Percentiles rank a stretch among this genome's conserved stretches.
Evolutionary conservation across 306 rosid species (phyloP).

Genomic region (Trichosanthes truncata): DNA sequence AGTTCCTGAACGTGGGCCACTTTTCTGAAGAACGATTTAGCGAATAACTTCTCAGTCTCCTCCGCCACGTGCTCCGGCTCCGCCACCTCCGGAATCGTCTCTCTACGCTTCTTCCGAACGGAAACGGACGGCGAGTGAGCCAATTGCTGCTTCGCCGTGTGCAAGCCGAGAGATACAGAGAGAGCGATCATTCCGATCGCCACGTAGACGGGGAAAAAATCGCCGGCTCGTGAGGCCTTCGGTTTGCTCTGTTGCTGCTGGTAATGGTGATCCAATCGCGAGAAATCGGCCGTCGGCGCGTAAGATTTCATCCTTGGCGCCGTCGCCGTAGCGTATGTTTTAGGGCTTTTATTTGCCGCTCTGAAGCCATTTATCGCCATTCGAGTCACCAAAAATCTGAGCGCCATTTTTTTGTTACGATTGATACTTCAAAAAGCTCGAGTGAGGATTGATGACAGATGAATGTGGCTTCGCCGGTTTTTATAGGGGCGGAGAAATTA

Average conservation of each 20-base stretch:
- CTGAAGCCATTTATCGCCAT: not conserved
- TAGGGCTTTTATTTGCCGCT: not conserved
- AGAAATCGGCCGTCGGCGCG: slow-evolving; percentile 28
- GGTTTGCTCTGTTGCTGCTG: not conserved
- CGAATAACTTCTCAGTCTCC: slow-evolving; percentile 20
- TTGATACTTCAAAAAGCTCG: no score
- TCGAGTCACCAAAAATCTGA: not conserved
- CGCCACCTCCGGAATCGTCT: slow-evolving; percentile 75
- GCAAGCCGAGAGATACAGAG: slow-evolving; percentile 36
- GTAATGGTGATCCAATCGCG: not conserved
- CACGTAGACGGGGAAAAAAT: slow-evolving; percentile 51
- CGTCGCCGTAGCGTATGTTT: slow-evolving; percentile 33
- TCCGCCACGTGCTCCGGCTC: slow-evolving; percentile 67
- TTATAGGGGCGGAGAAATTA: not conserved
- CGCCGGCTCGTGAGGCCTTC: slow-evolving; percentile 20
- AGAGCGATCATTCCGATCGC: slow-evolving; percentile 56
- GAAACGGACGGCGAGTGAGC: slow-evolving; percentile 42
- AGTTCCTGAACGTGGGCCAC: slow-evolving; percentile 59
- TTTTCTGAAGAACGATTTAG: slow-evolving; percentile 56
- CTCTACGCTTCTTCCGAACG: slow-evolving; percentile 61
- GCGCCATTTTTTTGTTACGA: not conserved
- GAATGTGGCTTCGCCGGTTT: not conserved
- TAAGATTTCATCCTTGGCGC: slow-evolving; percentile 37
- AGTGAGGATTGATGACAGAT: not conserved
- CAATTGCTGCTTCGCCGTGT: slow-evolving; percentile 69